A percentile compares a stretch with the other conserved stretches of the same genome.
phyloP scores from a whole-genome alignment of 208 protist genomes.

The Vickermania spadyakhi region DNA sequence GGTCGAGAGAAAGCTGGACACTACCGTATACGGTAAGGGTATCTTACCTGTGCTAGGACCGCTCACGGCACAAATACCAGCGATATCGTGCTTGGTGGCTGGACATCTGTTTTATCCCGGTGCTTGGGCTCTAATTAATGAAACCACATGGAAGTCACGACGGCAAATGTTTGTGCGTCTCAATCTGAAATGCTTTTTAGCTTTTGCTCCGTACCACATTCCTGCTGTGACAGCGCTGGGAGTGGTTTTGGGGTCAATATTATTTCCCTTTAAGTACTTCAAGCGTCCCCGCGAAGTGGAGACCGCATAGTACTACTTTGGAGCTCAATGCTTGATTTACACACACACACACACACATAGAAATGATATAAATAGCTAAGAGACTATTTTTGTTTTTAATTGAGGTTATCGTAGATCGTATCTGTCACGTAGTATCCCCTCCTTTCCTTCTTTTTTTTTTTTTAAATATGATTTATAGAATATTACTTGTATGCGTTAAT shows the following conservation, averaged over 20 bases:
- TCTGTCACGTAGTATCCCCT: too few relatives aligned
- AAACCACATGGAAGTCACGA: slow-evolving; percentile 37
- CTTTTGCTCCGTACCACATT: slow-evolving; percentile 33
- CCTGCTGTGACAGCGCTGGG: slow-evolving; percentile 31
- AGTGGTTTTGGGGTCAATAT: slow-evolving; percentile 14
- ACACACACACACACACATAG: too few relatives aligned
- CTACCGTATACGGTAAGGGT: slow-evolving; percentile 6
- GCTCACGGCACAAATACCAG: slow-evolving; percentile 40
- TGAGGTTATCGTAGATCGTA: too few relatives aligned
- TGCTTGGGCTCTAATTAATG: slow-evolving; percentile 52
- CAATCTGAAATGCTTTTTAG: slow-evolving; percentile 52
- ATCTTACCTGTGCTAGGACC: slow-evolving; percentile 57
- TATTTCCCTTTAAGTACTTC: slow-evolving; percentile 53
- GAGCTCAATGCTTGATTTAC: too few relatives aligned
- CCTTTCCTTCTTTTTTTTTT: too few relatives aligned
- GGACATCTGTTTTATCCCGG: slow-evolving; percentile 62
- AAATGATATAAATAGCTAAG: too few relatives aligned
- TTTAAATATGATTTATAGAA: too few relatives aligned
- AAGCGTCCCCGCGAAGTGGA: slow-evolving; percentile 18
- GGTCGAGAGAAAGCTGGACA: slow-evolving; percentile 12
- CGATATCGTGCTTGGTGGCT: slow-evolving; percentile 27
- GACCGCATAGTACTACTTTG: not conserved
- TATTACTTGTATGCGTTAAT: too few relatives aligned
- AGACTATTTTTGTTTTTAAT: too few relatives aligned
- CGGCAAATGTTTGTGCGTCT: slow-evolving; percentile 42